Base-by-base conservation (phyloP, 2,329 filamentous ascomycete species). In the Alternaria sp. region DNA sequence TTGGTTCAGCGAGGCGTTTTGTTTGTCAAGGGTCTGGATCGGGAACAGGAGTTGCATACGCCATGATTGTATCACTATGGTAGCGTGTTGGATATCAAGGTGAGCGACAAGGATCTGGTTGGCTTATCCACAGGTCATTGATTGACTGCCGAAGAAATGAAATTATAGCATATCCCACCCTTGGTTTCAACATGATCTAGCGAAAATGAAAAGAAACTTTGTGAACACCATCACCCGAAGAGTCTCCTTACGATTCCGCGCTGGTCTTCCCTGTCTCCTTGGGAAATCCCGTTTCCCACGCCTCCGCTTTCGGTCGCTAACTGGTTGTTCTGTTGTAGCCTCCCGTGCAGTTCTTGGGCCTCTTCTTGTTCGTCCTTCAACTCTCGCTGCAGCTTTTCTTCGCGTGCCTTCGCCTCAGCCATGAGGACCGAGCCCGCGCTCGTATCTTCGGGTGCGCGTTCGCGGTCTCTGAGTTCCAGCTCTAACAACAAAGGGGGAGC, bases 1-100 rank as follows among this genome's bases (percentile, higher is more conserved):
- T 58, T 61, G 16, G 26, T 58, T 55, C 54, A 67, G 64, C 64
- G 64, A 46, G 64, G 64, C 57, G 64, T 63, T 60, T 47, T 57
- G 39, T 46, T 43, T 44, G n/a, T 46, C 43, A 30, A 12, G 20
- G 36, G 32, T 34, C 39, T 36, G 28, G 22, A 54, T 54, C 43
- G 43, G 44, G 38, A 55, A 36, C 20, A 30, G 46, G 46, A 51
- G 52, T 51, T 41, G 54, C 36, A 54, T 52, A 36, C 41, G 42
- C 39, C 39, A 55, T 32, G 42, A 48, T 38, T 59, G 46, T 49
- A 59, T 59, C 41, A 53, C 34, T 41, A 55, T 30, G 36, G 24
- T 55, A 39, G 43, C 43, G 48, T 57, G 46, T 53, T 53, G 58
- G 16, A 58, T 57, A 57, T 32, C n/a, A 46, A 43, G 32, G 8